Conservation (phyloP, 768 basidiomycete species). For the Coprinellus aureogranulatus region DNA sequence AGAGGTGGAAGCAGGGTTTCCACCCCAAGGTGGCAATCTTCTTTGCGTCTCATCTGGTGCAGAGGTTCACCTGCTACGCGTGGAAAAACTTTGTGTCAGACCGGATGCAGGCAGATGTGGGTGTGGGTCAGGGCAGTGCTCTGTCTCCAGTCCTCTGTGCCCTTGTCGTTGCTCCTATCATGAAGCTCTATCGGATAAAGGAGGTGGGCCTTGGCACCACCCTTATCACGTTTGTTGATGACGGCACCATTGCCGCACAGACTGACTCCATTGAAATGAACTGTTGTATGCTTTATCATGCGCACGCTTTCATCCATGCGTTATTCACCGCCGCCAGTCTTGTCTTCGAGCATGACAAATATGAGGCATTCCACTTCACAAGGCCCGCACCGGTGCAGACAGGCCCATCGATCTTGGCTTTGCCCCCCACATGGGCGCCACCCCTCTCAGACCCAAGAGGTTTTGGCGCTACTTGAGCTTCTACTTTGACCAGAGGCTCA, state of each 20-base stretch:
- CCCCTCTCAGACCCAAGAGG: neutral
- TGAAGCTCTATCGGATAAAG: neutral
- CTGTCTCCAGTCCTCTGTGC: too few species aligned
- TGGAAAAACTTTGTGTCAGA: too few species aligned
- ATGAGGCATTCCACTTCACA: neutral
- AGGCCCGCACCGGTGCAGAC: neutral
- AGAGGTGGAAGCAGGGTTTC: too few species aligned
- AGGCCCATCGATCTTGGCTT: neutral
- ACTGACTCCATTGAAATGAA: neutral
- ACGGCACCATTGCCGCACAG: neutral
- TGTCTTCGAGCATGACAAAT: neutral
- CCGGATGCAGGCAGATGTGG: too few species aligned
- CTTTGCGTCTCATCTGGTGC: too few species aligned
- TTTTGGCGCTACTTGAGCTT: neutral
- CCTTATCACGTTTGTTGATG: neutral
- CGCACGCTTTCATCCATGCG: neutral
- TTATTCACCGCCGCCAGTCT: neutral
- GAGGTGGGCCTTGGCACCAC: neutral
- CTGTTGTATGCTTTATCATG: neutral
- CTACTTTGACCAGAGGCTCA: neutral
- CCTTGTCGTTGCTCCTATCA: conserved; percentile 1
- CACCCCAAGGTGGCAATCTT: too few species aligned
- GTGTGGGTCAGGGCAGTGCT: too few species aligned
- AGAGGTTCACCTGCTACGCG: too few species aligned
- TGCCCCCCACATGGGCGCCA: neutral